These are phyloP conservation scores for Ilex asprella DNA, from an alignment of 257 asterid genomes.

Conservation along the genomic window DNA sequence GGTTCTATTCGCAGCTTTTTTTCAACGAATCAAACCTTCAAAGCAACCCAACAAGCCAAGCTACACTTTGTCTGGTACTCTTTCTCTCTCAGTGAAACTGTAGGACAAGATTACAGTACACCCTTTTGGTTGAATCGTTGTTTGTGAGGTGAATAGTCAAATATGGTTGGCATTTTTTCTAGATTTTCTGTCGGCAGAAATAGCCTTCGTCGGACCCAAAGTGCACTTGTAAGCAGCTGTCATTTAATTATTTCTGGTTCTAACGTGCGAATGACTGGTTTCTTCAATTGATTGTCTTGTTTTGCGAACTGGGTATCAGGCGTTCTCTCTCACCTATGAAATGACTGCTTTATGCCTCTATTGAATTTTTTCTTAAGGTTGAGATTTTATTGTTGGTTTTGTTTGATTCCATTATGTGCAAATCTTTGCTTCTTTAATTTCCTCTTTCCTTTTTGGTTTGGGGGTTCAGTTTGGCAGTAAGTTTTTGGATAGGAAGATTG, in stretches of 20 bases:
- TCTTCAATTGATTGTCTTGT: not conserved
- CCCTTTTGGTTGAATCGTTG: conserved; percentile 6
- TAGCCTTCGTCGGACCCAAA: conserved; percentile 75
- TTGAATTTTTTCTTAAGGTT: no score
- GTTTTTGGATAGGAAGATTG: not conserved
- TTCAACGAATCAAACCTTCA: no score
- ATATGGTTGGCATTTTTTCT: conserved; percentile 85
- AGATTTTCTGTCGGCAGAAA: conserved; percentile 56
- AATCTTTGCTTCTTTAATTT: not conserved
- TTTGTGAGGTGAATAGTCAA: not conserved
- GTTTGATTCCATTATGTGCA: not conserved
- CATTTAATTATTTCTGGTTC: not conserved
- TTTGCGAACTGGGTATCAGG: conserved; percentile 5
- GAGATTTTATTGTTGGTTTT: not conserved
- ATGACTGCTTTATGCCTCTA: no score
- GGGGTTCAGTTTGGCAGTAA: not conserved
- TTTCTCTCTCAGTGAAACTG: conserved; percentile 7
- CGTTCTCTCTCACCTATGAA: not conserved
- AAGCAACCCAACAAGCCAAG: no score
- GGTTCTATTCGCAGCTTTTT: no score
- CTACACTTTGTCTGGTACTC: not conserved
- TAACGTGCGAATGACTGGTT: no score
- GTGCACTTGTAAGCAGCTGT: conserved; percentile 52
- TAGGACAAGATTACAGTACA: conserved; percentile 3
- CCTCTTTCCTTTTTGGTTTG: not conserved